These are phyloP conservation scores for Chlorencoelia australis DNA, from an alignment of 2,329 filamentous ascomycete species.

Conservation along the genomic window DNA sequence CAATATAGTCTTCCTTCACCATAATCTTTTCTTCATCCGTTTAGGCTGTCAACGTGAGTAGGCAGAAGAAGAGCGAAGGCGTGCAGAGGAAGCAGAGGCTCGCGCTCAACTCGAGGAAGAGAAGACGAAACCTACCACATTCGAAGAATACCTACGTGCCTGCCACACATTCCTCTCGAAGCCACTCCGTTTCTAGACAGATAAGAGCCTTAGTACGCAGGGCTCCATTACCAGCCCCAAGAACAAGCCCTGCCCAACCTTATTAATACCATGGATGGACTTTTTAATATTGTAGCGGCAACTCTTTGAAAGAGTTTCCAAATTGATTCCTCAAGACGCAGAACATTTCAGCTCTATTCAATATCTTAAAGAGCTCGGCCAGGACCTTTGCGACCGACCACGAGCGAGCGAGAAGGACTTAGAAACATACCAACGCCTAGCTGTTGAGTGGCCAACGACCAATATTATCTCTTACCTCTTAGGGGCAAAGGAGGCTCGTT, in stretches of 20 bases:
- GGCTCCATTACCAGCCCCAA: slow-evolving; percentile 18
- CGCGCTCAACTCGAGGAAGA: slow-evolving; percentile 8
- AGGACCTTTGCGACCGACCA: slow-evolving; percentile 13
- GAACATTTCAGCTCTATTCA: slow-evolving; percentile 15
- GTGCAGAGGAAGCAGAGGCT: slow-evolving; percentile 2
- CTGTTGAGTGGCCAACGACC: slow-evolving; percentile 22
- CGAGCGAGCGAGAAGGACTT: slow-evolving; percentile 26
- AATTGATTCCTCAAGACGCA: slow-evolving; percentile 14
- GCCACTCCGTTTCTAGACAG: slow-evolving; percentile 15
- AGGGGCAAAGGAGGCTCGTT: slow-evolving; percentile 20
- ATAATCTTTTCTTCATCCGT: too few relatives aligned
- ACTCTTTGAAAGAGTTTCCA: slow-evolving; percentile 13
- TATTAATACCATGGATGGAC: slow-evolving; percentile 16
- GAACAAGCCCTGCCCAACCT: slow-evolving; percentile 16
- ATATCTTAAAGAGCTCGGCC: slow-evolving; percentile 18
- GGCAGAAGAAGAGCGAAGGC: too few relatives aligned
- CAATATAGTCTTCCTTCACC: too few relatives aligned
- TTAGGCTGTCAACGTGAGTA: too few relatives aligned
- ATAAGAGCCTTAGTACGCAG: slow-evolving; percentile 18
- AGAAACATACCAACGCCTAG: slow-evolving; percentile 22
- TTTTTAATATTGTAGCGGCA: slow-evolving; percentile 13
- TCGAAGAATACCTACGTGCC: slow-evolving; percentile 16
- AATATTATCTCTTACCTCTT: slow-evolving; percentile 24
- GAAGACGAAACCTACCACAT: slow-evolving; percentile 15
- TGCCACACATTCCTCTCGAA: slow-evolving; percentile 16